phyloP scores from a whole-genome alignment of 2,329 filamentous ascomycete species.

The Phoma herbarum region DNA sequence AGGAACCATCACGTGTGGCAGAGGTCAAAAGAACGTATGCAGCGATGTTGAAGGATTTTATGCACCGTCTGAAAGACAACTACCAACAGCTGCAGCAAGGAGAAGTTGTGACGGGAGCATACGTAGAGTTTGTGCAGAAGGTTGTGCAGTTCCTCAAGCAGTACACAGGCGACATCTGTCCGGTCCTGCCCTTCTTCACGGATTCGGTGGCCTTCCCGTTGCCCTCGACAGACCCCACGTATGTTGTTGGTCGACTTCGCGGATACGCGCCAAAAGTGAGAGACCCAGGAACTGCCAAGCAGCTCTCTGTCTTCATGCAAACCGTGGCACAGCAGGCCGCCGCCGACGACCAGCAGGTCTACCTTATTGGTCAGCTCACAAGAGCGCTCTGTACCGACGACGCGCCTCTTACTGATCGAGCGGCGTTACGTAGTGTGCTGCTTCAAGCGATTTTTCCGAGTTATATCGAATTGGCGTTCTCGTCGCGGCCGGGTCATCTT shows the following conservation, averaged over 20 bases:
- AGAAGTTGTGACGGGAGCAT: conserved; percentile 58
- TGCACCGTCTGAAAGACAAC: conserved; percentile 68
- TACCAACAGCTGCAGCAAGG: conserved; percentile 62
- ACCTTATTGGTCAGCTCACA: conserved; percentile 64
- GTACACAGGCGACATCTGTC: conserved; percentile 65
- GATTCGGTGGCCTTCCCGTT: conserved; percentile 68
- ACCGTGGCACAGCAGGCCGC: conserved; percentile 67
- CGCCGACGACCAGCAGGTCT: conserved; percentile 64
- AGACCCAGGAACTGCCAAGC: conserved; percentile 60
- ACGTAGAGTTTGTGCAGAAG: conserved; percentile 69
- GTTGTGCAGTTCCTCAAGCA: conserved; percentile 69
- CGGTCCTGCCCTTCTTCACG: conserved; percentile 67
- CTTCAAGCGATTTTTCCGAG: conserved; percentile 65
- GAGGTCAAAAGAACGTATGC: conserved; percentile 59
- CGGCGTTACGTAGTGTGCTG: conserved; percentile 61
- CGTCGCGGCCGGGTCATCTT: conserved; percentile 59
- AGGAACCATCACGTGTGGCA: conserved; percentile 42
- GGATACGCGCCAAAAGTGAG: conserved; percentile 65
- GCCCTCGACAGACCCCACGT: conserved; percentile 67
- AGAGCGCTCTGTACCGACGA: conserved; percentile 60
- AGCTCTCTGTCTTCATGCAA: conserved; percentile 67
- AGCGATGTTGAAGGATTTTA: conserved; percentile 63
- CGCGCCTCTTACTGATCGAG: conserved; percentile 49
- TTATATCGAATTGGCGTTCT: conserved; percentile 62
- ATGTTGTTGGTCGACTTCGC: conserved; percentile 68